These are phyloP conservation scores for Flagelloscypha sp. DNA, from an alignment of 768 basidiomycete genomes.

Conservation along the genomic window DNA sequence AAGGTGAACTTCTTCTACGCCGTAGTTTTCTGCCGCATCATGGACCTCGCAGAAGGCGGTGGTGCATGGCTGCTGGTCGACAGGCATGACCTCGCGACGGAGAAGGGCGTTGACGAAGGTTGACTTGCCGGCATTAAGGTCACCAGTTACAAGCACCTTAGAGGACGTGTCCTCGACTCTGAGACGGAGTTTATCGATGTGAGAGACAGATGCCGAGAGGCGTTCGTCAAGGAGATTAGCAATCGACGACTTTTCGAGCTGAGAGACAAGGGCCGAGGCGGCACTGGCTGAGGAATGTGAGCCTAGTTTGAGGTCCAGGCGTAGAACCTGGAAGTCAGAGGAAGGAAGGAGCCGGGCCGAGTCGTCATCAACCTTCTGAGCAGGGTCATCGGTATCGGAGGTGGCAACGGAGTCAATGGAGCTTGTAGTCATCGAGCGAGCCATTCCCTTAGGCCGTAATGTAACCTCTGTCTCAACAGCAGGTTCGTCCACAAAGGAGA, in stretches of 20 bases:
- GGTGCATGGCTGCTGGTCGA: slow-evolving; percentile 97
- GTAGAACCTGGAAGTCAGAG: slow-evolving; percentile 78
- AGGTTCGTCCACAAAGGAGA: slow-evolving; percentile 84
- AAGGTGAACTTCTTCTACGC: slow-evolving; percentile 80
- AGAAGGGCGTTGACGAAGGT: slow-evolving; percentile 96
- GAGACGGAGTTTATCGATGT: slow-evolving; percentile 76
- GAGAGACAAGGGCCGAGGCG: slow-evolving; percentile 66
- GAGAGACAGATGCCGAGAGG: slow-evolving; percentile 60
- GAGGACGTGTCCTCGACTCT: slow-evolving; percentile 89
- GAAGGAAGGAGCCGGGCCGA: slow-evolving; percentile 30
- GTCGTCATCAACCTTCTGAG: slow-evolving; percentile 20
- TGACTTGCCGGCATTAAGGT: slow-evolving; percentile 96
- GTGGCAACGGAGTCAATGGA: slow-evolving; percentile 28
- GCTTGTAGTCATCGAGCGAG: slow-evolving; percentile 53
- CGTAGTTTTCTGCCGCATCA: slow-evolving; percentile 74
- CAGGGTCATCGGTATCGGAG: slow-evolving; percentile 15
- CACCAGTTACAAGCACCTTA: slow-evolving; percentile 95
- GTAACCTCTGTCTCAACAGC: slow-evolving; percentile 57
- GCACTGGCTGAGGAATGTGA: slow-evolving; percentile 53
- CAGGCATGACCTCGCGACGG: slow-evolving; percentile 85
- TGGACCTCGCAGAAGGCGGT: slow-evolving; percentile 96
- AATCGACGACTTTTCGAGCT: slow-evolving; percentile 89
- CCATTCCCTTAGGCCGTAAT: slow-evolving; percentile 40
- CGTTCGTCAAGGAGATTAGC: slow-evolving; percentile 87
- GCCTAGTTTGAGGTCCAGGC: slow-evolving; percentile 89